These are phyloP conservation scores for Ulvella scutata DNA, from an alignment of 139 green algal genomes.

Conservation along the genomic window DNA sequence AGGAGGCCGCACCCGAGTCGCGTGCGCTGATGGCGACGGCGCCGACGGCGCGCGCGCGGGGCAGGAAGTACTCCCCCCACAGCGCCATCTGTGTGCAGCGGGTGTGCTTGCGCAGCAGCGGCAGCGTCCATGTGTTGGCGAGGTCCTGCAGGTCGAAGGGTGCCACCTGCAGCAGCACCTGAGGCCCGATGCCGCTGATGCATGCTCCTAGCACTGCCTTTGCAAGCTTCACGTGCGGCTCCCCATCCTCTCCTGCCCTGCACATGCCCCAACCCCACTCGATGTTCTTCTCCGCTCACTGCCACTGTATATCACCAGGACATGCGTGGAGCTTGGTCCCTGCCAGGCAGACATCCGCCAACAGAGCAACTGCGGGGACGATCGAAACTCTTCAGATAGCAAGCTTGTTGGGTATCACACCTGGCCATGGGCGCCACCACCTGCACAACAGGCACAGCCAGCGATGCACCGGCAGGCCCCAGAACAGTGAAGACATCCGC, in stretches of 20 bases:
- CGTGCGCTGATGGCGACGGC: slow-evolving; percentile 10
- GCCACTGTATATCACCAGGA: too few species aligned
- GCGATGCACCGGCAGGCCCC: not conserved
- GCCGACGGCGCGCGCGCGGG: slow-evolving; percentile 42
- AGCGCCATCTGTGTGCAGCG: slow-evolving; percentile 25
- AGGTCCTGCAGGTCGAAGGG: slow-evolving; percentile 50
- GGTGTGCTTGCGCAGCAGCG: slow-evolving; percentile 58
- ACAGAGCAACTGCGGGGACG: too few species aligned
- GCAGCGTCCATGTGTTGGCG: slow-evolving; percentile 77
- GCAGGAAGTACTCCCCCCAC: slow-evolving; percentile 54
- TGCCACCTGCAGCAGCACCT: slow-evolving; percentile 43
- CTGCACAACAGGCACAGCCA: not conserved
- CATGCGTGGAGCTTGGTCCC: too few species aligned
- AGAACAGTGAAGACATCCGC: slow-evolving; percentile 8
- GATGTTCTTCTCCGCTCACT: too few species aligned
- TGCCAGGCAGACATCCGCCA: too few species aligned
- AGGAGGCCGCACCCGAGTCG: not conserved
- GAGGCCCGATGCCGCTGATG: slow-evolving; percentile 41
- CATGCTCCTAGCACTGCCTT: not conserved
- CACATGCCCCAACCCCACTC: too few species aligned
- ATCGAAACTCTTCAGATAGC: too few species aligned
- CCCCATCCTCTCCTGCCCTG: not conserved
- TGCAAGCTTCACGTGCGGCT: not conserved
- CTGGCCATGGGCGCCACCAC: not conserved
- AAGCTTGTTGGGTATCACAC: not conserved